Percentiles rank a stretch among this genome's conserved stretches.
These are phyloP conservation scores for Phyllosticta paracitricarpa DNA, from an alignment of 2,329 filamentous ascomycete genomes.

Conservation along the genomic window DNA sequence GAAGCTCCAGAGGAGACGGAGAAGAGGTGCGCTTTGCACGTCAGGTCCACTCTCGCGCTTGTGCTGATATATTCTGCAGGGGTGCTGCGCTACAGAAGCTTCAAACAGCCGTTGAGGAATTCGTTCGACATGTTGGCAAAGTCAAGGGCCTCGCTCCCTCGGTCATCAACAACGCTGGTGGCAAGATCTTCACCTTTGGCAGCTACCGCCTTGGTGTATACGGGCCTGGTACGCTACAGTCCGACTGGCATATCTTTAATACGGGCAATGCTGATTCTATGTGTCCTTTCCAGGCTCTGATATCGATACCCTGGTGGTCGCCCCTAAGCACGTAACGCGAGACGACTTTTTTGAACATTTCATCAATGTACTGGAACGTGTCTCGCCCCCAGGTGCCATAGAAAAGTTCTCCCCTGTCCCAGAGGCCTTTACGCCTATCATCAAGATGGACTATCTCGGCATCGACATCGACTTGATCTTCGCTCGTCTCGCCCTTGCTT, in stretches of 20 bases:
- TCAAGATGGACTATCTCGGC: conserved; percentile 84
- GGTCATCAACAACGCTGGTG: conserved; percentile 73
- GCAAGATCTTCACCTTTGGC: conserved; percentile 91
- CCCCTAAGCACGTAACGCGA: conserved; percentile 76
- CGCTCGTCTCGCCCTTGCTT: conserved; percentile 32
- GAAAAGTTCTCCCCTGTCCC: conserved; percentile 76
- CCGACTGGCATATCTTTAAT: not conserved
- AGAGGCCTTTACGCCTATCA: conserved; percentile 91
- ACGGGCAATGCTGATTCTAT: not conserved
- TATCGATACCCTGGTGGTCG: conserved; percentile 92
- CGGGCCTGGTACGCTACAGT: conserved; percentile 51
- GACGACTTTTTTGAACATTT: conserved; percentile 91
- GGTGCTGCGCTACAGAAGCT: conserved; percentile 14
- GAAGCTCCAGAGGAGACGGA: conserved; percentile 74
- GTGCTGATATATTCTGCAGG: conserved; percentile 36
- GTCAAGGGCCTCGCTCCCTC: conserved; percentile 64
- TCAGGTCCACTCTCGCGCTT: not conserved
- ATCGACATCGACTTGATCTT: conserved; percentile 91
- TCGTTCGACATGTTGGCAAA: conserved; percentile 71
- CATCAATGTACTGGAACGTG: conserved; percentile 64
- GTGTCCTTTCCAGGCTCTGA: conserved; percentile 59
- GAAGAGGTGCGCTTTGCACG: conserved; percentile 50
- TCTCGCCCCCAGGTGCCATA: conserved; percentile 70
- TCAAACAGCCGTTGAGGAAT: conserved; percentile 71
- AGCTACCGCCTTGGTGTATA: conserved; percentile 92